Conservation (phyloP, 768 basidiomycete species). For the Arthromyces matolae region DNA sequence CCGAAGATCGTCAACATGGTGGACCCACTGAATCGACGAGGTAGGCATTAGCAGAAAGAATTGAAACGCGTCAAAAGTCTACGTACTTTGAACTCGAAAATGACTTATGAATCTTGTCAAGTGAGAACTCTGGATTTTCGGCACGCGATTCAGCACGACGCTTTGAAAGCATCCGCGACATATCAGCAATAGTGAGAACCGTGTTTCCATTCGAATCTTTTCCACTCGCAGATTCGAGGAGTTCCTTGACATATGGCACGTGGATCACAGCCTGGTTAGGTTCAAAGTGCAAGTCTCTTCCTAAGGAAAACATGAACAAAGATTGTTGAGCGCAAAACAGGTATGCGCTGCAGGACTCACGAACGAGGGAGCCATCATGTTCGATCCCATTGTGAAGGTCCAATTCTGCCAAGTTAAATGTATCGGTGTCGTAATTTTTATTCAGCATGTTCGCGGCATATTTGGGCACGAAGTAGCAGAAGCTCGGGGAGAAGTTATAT, state of each 20-base stretch:
- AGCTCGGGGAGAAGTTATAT: constrained; percentile 68
- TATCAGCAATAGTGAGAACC: constrained; percentile 53
- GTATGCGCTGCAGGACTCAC: too few relatives aligned
- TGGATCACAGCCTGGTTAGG: constrained; percentile 54
- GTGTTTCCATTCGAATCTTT: constrained; percentile 44
- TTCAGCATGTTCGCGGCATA: constrained; percentile 55
- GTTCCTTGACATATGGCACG: constrained; percentile 46
- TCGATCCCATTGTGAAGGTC: constrained; percentile 75
- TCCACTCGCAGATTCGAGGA: constrained; percentile 58
- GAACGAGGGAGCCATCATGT: constrained; percentile 60
- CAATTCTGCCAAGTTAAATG: constrained; percentile 63
- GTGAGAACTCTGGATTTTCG: constrained; percentile 54
- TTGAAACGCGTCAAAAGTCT: background rate
- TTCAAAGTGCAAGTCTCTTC: constrained; percentile 41
- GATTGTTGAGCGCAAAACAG: too few relatives aligned
- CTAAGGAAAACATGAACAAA: constrained; percentile 37
- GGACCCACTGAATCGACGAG: constrained; percentile 41
- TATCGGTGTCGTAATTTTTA: constrained; percentile 54
- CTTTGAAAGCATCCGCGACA: constrained; percentile 53
- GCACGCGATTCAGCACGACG: constrained; percentile 55
- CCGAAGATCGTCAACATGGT: constrained; percentile 67
- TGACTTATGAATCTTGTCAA: constrained; percentile 47
- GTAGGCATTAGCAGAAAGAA: background rate
- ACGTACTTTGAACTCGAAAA: constrained; percentile 69
- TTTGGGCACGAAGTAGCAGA: constrained; percentile 65